Base-by-base conservation (phyloP, 768 basidiomycete species). In the Trametes punicea region DNA sequence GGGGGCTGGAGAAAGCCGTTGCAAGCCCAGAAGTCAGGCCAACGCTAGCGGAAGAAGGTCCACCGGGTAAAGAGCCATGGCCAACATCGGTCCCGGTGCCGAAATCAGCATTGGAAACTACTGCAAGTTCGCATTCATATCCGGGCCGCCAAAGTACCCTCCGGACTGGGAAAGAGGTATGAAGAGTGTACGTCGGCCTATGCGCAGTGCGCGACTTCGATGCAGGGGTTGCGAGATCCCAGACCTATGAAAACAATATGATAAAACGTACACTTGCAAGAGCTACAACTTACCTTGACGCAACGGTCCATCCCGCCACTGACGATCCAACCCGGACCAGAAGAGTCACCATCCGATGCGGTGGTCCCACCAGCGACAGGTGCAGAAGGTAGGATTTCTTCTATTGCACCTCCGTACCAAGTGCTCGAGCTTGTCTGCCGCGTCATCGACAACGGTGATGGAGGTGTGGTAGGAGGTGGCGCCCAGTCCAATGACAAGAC, bases 401-500 rank as follows among this genome's bases (percentile, higher is more conserved):
- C 67, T 18, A 67, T 61, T 0, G 60, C 44, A 34, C 55, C 34
- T 25, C 55, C 52, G 30, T 66, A 68, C 67, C 67, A 67, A 25
- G 55, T 63, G 26, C 51, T 60, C 6, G 62, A 20, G 44, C 25
- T 15, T 34, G 40, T 46, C 62, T 54, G 54, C 49, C 60, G 54
- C 6, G 58, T 46, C 33, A 46, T 36, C 6, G 57, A 33, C 6
- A 65, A 59, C 41, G 64, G 61, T 26, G 62, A 54, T 23, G 61
- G 25, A 3, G 58, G 30, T 8, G 46, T 10, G 5, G 53, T 66
- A 26, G 72, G 67, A 29, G 72, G 71, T 39, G 63, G 71, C 45
- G 79, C 79, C 90, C 90, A 93, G 60, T 90, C 89, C 20, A 92
- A 70, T 2, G 87, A 73, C 2, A 89, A 81, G 10, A 93, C 82